phyloP scores from a whole-genome alignment of 306 rosid species.

The Gleditsia sinensis region DNA sequence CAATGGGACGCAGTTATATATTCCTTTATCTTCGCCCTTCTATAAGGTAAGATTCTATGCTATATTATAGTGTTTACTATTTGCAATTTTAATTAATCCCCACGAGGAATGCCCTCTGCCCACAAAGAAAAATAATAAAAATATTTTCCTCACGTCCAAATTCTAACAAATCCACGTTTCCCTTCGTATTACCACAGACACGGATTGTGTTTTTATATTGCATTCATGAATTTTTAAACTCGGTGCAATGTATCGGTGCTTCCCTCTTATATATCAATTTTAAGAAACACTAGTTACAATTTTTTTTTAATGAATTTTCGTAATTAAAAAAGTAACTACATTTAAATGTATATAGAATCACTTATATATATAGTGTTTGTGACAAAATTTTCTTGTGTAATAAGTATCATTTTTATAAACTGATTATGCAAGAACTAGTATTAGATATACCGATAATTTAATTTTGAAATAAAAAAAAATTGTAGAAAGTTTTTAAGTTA shows the following conservation, averaged over 20 bases:
- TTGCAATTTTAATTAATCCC: background rate
- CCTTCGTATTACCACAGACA: background rate
- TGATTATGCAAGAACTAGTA: too few relatives aligned
- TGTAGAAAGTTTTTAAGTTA: too few relatives aligned
- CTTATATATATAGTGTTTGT: too few relatives aligned
- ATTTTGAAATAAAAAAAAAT: too few relatives aligned
- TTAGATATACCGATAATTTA: too few relatives aligned
- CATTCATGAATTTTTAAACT: background rate
- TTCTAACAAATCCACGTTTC: background rate
- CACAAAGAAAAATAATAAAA: background rate
- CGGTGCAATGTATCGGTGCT: background rate
- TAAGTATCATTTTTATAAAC: too few relatives aligned
- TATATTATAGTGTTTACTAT: background rate
- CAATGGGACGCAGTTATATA: slow-evolving; percentile 28
- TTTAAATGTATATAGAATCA: too few relatives aligned
- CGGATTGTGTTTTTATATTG: background rate
- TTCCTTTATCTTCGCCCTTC: slow-evolving; percentile 24
- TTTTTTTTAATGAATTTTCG: too few relatives aligned
- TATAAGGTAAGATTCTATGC: background rate
- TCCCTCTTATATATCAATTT: background rate
- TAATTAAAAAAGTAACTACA: too few relatives aligned
- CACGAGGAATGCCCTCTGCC: background rate
- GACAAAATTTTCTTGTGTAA: too few relatives aligned
- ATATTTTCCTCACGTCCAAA: background rate
- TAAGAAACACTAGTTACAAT: too few relatives aligned